Conservation (phyloP, 371 early-diverging fungal species). For the Apophysomyces sp. region DNA sequence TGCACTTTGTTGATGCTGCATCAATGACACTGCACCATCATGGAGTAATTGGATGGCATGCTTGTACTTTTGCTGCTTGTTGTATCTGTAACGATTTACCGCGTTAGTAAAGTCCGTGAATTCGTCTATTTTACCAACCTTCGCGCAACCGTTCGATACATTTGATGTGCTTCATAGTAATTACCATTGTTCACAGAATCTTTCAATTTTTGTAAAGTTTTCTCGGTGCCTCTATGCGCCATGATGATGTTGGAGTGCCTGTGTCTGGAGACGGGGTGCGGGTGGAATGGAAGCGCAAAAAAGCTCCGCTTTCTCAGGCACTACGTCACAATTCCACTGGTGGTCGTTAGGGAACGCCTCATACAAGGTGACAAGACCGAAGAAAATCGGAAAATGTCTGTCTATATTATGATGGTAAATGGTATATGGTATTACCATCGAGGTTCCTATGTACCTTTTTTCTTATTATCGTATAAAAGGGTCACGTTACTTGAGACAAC, state of each 20-base stretch:
- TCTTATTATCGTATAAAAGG: too few species aligned
- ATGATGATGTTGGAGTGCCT: conserved; percentile 28
- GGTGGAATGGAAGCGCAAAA: too few species aligned
- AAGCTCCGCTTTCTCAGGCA: too few species aligned
- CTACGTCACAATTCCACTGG: too few species aligned
- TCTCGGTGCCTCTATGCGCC: conserved; percentile 66
- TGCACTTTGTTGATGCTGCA: conserved; percentile 79
- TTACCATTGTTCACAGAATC: conserved; percentile 74
- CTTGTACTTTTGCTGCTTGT: conserved; percentile 79
- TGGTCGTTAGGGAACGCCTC: too few species aligned
- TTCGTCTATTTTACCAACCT: conserved; percentile 50
- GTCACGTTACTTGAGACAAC: too few species aligned
- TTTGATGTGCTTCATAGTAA: conserved; percentile 93
- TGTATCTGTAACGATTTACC: conserved; percentile 49
- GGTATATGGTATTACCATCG: too few species aligned
- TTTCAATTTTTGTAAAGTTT: conserved; percentile 68
- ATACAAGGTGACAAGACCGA: too few species aligned
- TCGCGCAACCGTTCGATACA: conserved; percentile 88
- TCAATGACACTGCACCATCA: conserved; percentile 75
- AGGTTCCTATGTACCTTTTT: too few species aligned
- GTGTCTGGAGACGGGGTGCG: too few species aligned
- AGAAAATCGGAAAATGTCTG: too few species aligned
- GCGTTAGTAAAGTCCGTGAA: not conserved
- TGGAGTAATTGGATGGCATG: conserved; percentile 79
- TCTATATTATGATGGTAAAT: too few species aligned